Evolutionary conservation across 441 rosid species (phyloP), one percentile per base, ranked within the genome.

Genomic region (Jatropha multifida): DNA sequence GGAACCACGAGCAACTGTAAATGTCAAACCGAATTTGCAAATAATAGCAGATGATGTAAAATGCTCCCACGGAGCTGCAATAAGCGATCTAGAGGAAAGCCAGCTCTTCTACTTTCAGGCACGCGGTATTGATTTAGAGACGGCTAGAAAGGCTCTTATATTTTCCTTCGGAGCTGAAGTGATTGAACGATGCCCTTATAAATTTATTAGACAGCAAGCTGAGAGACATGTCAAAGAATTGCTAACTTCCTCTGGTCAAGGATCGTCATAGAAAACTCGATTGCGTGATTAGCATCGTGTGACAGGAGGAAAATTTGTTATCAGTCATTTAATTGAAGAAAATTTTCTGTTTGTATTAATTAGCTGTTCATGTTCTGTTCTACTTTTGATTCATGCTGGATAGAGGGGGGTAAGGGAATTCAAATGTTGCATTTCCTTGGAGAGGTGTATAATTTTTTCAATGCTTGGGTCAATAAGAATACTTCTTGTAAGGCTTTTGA

Each of bases 21-120:
- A 91, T 77, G 78, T 94, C n/a, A 94, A 94, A 79, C 99, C 98
- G 65, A 94, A 94, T 76, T 92, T 91, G 72, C 97, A 94, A 86
- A 92, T 90, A 51, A 86, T 94, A 67, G 97, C 97, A 0, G 91
- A 94, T 12, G 94, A 91, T 55, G 98, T 94, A 8, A 94, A 91
- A 80, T 94, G 97, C 84, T 91, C 98, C 17, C 98, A 94, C 15
- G 99, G 99, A 77, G 98, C 97, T 82, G 99, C 99, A 1, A 90
- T 91, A 65, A 91, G 98, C 18, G 99, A 93, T 81, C 87, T 94
- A 0, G 99, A 94, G 81, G 94, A 91, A 62, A 84, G 89, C 82
- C 97, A 93, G 44, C 87, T 94, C 41, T 94, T 94, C 86, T 94
- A 94, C 81, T 88, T 94, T 71, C 91, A 79, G 80, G 98, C 98